phyloP scores from a whole-genome alignment of 257 asterid species.

The Solanum sparsipilum region DNA sequence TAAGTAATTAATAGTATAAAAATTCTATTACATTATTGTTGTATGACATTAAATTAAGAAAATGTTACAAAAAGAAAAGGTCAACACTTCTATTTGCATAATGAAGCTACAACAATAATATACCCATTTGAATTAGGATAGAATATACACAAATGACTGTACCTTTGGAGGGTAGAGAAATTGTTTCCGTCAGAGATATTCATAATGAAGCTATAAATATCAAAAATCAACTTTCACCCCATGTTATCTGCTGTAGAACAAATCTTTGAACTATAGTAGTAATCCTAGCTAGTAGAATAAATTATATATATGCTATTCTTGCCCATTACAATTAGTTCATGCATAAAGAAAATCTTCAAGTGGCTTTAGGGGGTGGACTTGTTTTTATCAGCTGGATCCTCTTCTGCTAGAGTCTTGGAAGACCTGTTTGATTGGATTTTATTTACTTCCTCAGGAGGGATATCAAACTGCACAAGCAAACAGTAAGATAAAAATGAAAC shows the following conservation, averaged over 20 bases:
- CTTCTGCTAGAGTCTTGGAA: constrained; percentile 23
- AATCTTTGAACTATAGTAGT: not conserved
- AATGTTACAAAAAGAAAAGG: not conserved
- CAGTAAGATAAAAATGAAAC: not conserved
- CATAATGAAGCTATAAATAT: not conserved
- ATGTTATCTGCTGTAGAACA: not conserved
- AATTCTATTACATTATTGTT: not conserved
- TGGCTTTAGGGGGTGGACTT: constrained; percentile 3
- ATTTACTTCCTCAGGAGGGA: constrained; percentile 36
- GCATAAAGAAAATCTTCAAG: not conserved
- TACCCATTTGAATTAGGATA: not conserved
- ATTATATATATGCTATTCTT: not conserved
- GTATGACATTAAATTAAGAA: not conserved
- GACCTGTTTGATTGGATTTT: constrained; percentile 44
- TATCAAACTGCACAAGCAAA: constrained; percentile 47
- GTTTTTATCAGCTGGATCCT: constrained; percentile 29
- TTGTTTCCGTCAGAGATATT: not conserved
- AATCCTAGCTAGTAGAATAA: not conserved
- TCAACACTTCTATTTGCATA: not conserved
- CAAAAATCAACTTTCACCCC: not conserved
- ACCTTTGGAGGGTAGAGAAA: not conserved
- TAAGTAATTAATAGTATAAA: no score
- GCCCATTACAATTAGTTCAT: not conserved
- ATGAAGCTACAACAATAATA: not conserved
- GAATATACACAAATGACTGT: not conserved